Percentiles rank a stretch among this genome's conserved stretches.
Conservation (phyloP, 306 rosid species). For the Malus asiatica region DNA sequence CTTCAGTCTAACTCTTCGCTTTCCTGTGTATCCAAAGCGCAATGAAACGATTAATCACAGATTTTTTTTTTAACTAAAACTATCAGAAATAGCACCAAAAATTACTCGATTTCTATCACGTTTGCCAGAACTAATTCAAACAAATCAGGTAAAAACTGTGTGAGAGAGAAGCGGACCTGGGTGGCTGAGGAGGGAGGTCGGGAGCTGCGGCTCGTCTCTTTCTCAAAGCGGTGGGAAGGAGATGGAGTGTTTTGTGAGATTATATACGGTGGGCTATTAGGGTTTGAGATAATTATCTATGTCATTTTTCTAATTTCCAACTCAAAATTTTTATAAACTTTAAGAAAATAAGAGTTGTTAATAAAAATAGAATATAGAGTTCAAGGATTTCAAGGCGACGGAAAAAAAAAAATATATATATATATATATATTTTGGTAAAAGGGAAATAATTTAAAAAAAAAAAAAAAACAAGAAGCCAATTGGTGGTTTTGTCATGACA, state of each 20-base stretch:
- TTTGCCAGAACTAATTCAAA: not conserved
- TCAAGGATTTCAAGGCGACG: too few species aligned
- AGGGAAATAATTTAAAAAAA: too few species aligned
- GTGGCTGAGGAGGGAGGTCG: not conserved
- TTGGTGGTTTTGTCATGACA: accelerated
- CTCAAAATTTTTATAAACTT: too few species aligned
- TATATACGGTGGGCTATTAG: conserved; percentile 10
- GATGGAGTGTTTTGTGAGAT: not conserved
- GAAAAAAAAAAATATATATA: too few species aligned
- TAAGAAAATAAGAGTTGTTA: too few species aligned
- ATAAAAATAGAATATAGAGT: too few species aligned
- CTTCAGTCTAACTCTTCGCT: not conserved
- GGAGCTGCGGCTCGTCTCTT: not conserved
- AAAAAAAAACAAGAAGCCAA: too few species aligned
- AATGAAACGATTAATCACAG: not conserved
- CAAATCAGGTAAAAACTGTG: not conserved
- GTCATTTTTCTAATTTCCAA: too few species aligned
- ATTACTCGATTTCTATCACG: not conserved
- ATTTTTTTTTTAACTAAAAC: not conserved
- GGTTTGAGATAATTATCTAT: not conserved
- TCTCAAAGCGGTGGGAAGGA: not conserved
- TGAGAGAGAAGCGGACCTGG: not conserved
- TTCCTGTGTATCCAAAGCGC: not conserved
- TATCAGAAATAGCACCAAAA: not conserved
- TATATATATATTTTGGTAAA: too few species aligned